Percentiles rank a stretch among this genome's conserved stretches.
phyloP scores from a whole-genome alignment of 192 early-diverging fungal genomes.

The Endogone sp. region DNA sequence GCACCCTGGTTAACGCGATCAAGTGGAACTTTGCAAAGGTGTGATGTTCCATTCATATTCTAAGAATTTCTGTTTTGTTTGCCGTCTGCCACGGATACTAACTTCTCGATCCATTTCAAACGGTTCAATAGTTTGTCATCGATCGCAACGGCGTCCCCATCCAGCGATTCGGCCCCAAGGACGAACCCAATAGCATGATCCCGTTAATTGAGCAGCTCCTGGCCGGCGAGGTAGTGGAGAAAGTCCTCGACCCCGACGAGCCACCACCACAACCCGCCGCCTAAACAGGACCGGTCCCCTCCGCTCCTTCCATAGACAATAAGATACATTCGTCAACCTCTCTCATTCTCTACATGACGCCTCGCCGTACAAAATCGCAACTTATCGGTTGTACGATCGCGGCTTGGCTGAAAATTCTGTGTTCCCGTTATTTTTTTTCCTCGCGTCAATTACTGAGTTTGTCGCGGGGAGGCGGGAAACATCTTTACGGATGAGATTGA shows the following conservation, averaged over 20 bases:
- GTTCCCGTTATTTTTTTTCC: not conserved
- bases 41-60: too few species aligned
- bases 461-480: too few species aligned
- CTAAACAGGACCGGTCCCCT: not conserved
- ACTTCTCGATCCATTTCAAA: too few species aligned
- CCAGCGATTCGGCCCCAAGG: slow-evolving; percentile 4
- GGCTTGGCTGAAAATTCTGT: not conserved
- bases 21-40: slow-evolving; percentile 78
- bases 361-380: not conserved
- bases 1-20: slow-evolving; percentile 37
- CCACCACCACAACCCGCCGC: not conserved
- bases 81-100: too few species aligned
- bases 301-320: not conserved
- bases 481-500: too few species aligned
- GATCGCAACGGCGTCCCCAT: not conserved
- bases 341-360: slow-evolving; percentile 1
- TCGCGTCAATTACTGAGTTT: too few species aligned
- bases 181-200: not conserved
- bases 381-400: too few species aligned
- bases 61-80: too few species aligned
- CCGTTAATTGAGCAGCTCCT: not conserved
- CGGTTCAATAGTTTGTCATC: not conserved
- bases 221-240: not conserved
- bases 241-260: not conserved
- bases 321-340: not conserved